A percentile compares a stretch with the other conserved stretches of the same genome.
phyloP scores from a whole-genome alignment of 805 yeast species.

The Yarrowia alimentaria region DNA sequence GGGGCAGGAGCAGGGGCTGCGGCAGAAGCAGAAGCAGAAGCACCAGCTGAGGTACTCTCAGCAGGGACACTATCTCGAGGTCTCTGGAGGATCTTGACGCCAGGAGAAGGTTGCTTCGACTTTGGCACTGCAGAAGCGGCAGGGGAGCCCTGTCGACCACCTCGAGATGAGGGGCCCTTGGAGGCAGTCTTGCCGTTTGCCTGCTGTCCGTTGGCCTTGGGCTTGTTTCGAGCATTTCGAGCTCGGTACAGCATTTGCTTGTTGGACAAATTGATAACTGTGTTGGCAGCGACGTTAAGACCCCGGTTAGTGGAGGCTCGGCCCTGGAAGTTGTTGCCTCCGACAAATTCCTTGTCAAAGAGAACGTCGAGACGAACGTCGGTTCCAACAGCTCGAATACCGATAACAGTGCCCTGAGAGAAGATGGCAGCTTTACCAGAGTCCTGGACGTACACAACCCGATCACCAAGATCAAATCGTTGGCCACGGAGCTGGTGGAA shows the following conservation, averaged over 20 bases:
- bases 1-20: slow-evolving; percentile 34
- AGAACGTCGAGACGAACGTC: slow-evolving; percentile 64
- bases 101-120: slow-evolving; percentile 25
- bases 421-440: slow-evolving; percentile 88
- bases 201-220: slow-evolving; percentile 11
- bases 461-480: slow-evolving; percentile 79
- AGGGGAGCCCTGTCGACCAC: slow-evolving; percentile 20
- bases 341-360: slow-evolving; percentile 78
- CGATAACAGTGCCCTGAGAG: slow-evolving; percentile 84
- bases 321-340: slow-evolving; percentile 81
- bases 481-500: slow-evolving; percentile 71
- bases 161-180: no score
- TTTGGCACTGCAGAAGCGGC: slow-evolving; percentile 16
- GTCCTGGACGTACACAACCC: slow-evolving; percentile 79
- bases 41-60: no score
- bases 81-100: slow-evolving; percentile 29
- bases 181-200: slow-evolving; percentile 1
- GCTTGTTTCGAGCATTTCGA: slow-evolving; percentile 36
- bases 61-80: slow-evolving; percentile 22
- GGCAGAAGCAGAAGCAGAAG: slow-evolving; percentile 31
- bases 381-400: slow-evolving; percentile 59
- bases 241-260: slow-evolving; percentile 76
- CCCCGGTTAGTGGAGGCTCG: slow-evolving; percentile 79
- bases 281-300: slow-evolving; percentile 72
- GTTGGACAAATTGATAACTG: slow-evolving; percentile 72